phyloP scores from a whole-genome alignment of 2,329 filamentous ascomycete genomes.

The Apiospora sp. region DNA sequence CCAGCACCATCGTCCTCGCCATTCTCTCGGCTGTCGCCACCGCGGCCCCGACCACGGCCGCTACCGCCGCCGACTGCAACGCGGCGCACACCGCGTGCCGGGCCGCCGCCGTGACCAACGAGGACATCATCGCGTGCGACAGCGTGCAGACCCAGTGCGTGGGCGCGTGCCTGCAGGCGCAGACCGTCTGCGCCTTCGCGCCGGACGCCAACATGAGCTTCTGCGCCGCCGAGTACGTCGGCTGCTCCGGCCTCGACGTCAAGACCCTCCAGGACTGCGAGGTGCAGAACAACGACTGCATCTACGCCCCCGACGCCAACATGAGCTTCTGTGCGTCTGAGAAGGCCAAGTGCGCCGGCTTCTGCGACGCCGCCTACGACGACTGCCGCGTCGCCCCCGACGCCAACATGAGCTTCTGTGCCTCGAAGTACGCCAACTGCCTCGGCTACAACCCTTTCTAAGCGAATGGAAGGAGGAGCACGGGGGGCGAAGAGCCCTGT shows the following conservation, averaged over 20 bases:
- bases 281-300: background rate
- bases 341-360: conserved; percentile 17
- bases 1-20: conserved; percentile 13
- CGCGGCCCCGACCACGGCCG: background rate
- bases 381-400: conserved; percentile 2
- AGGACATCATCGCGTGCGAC: background rate
- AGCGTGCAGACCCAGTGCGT: background rate
- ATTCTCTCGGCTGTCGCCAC: background rate
- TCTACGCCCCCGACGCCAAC: background rate
- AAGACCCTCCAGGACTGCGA: background rate
- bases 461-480: background rate
- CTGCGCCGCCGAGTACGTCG: conserved; percentile 14
- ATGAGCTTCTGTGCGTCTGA: background rate
- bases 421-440: conserved; percentile 13
- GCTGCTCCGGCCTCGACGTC: conserved; percentile 8
- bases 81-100: background rate
- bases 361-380: conserved; percentile 8
- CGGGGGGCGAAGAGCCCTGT: background rate
- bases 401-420: background rate
- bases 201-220: conserved; percentile 17
- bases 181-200: conserved; percentile 4
- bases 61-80: background rate
- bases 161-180: conserved; percentile 3
- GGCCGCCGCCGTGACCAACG: background rate
- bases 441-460: conserved; percentile 17